Base-by-base conservation (phyloP, 345 rosid species). In the Cardamine occulta region DNA sequence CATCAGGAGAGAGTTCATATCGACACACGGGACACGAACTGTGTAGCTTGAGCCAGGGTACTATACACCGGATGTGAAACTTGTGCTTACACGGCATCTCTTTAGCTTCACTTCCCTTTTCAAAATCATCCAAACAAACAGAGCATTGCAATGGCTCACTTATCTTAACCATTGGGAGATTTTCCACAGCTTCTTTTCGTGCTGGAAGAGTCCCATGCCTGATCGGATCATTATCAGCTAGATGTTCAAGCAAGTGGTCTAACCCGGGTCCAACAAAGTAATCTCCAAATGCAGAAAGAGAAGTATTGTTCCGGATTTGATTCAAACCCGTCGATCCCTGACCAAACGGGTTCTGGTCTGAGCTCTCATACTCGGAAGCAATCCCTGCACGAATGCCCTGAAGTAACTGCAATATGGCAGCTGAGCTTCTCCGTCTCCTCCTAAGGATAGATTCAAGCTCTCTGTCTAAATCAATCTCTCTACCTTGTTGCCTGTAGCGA, bases 161-260 rank as follows among this genome's bases (percentile, higher is more conserved):
- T 29, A 89, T 55, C 61, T 67, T 77, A 52, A 88, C 93, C 37
- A 74, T 80, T 1, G 97, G 92, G 83, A 93, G 68, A 42, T 85
- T 87, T 40, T 91, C 93, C 34, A 91, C 76, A 0, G 86, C 93
- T 63, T 91, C 96, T 75, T 89, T 93, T 32, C 82, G 81, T 9
- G 98, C 91, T 0, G 98, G 93, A 15, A 88, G 96, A 72, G 93
- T 87, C 42, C 92, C 96, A 1, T 89, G 85, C 71, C 93, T 84
- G 63, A 83, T 87, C 0, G 90, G 87, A 70, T 84, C 89, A 63
- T 82, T 89, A 62, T 89, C 93, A 28, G 90, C 95, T 80, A 93
- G 78, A 77, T 93, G 98, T 63, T 91, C 96, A 85, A 93, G 74
- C 77, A 91, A 78, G 62, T 85, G 74, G 72, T 89, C 97, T 75